Conservation (phyloP, 1,284 basidiomycete genomes). For the Ceratobasidium sp. region DNA sequence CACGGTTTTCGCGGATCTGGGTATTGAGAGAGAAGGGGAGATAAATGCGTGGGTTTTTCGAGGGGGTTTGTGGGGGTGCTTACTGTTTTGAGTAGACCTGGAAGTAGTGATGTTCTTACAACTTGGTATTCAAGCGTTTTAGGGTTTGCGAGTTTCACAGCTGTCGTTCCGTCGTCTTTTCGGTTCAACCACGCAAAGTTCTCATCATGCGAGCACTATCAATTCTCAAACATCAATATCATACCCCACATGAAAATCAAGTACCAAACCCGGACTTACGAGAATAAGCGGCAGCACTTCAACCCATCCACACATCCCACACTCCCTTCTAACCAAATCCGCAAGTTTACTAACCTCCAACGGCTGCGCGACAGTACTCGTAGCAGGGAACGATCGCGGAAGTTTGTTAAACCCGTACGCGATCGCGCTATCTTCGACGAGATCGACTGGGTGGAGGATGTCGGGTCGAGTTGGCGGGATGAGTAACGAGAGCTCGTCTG, state of each 20-base stretch:
- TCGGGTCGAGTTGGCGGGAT: slow-evolving; percentile 95
- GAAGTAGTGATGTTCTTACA: slow-evolving; percentile 93
- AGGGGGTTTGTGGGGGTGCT: neutral
- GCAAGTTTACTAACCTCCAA: slow-evolving; percentile 90
- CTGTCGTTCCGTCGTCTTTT: slow-evolving; percentile 82
- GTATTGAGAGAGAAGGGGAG: neutral
- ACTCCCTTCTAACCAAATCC: slow-evolving; percentile 90
- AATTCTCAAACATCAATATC: slow-evolving; percentile 9
- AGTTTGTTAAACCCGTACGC: slow-evolving; percentile 99
- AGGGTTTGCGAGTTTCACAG: slow-evolving; percentile 94
- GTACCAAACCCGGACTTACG: slow-evolving; percentile 63
- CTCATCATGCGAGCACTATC: slow-evolving; percentile 95
- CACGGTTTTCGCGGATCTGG: slow-evolving; percentile 91
- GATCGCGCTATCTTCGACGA: slow-evolving; percentile 98
- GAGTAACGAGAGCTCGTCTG: slow-evolving; percentile 74
- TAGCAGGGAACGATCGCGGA: slow-evolving; percentile 89
- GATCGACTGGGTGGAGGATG: slow-evolving; percentile 97
- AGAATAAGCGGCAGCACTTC: slow-evolving; percentile 96
- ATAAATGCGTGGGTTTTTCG: neutral
- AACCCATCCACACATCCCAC: slow-evolving; percentile 94
- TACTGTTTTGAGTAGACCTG: slow-evolving; percentile 92
- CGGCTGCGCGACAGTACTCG: slow-evolving; percentile 96
- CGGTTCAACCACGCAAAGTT: slow-evolving; percentile 95
- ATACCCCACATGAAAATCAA: neutral
- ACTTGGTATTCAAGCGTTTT: slow-evolving; percentile 99